These are phyloP conservation scores for Rehmannia glutinosa DNA, from an alignment of 257 asterid genomes.

Conservation along the genomic window DNA sequence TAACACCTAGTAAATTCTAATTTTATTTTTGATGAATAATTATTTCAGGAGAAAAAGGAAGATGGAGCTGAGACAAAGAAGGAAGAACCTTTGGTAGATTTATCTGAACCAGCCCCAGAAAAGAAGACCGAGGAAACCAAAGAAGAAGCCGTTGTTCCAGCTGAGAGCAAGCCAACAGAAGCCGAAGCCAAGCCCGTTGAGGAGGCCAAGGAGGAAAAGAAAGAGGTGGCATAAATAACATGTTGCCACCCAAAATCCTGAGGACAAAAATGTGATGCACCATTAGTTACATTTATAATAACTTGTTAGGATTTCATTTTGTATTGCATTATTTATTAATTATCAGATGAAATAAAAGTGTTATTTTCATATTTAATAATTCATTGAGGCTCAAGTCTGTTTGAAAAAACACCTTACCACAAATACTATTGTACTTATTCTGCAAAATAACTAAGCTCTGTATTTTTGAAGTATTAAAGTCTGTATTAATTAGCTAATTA, in stretches of 20 bases:
- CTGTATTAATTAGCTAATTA: no score
- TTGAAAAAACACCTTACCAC: no score
- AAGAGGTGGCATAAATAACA: constrained; percentile 23
- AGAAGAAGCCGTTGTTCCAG: constrained; percentile 20
- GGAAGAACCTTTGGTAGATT: constrained; percentile 32
- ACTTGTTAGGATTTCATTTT: background rate
- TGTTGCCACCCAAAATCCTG: background rate
- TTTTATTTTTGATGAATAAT: no score
- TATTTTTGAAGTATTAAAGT: no score
- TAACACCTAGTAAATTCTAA: no score
- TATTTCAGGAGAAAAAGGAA: constrained; percentile 39
- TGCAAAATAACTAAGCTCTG: background rate
- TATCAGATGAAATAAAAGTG: background rate
- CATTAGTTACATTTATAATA: background rate
- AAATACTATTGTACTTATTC: constrained; percentile 4
- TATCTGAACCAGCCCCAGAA: constrained; percentile 31
- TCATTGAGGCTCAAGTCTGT: constrained; percentile 19
- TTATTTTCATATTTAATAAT: background rate
- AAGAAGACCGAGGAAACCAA: constrained; percentile 38
- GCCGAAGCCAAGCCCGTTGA: constrained; percentile 12
- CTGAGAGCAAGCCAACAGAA: constrained; percentile 15
- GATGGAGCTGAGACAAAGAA: constrained; percentile 32
- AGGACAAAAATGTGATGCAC: background rate
- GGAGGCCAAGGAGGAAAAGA: constrained; percentile 27
- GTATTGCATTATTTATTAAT: background rate